A percentile compares a stretch with the other conserved stretches of the same genome.
Evolutionary conservation across 2,329 filamentous ascomycete species (phyloP).

Genomic region (Curvularia lunata): DNA sequence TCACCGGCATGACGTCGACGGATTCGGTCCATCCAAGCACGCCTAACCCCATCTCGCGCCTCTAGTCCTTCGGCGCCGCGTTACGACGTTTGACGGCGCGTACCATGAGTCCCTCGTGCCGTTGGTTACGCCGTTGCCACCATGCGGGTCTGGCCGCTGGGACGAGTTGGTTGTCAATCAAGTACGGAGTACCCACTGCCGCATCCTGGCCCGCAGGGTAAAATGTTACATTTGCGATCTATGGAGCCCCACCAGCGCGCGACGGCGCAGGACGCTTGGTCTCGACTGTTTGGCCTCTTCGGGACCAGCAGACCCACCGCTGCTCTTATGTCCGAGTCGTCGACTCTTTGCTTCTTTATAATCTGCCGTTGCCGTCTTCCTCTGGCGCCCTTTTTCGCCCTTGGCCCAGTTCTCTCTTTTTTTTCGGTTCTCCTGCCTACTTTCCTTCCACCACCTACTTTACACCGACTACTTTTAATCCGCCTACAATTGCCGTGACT

Average conservation of each 20-base stretch:
- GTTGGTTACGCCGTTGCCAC: constrained; percentile 8
- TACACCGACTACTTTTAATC: too few relatives aligned
- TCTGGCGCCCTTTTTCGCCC: background rate
- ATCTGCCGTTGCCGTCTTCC: constrained; percentile 1
- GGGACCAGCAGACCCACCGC: background rate
- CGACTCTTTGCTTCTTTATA: constrained; percentile 18
- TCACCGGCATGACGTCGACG: background rate
- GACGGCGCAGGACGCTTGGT: constrained; percentile 6
- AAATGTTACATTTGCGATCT: constrained; percentile 7
- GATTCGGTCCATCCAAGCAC: background rate
- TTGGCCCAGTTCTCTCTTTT: constrained; percentile 12
- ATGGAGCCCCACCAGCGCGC: constrained; percentile 14
- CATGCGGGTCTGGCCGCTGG: constrained; percentile 25
- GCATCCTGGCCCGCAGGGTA: background rate
- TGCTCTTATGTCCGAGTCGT: constrained; percentile 22
- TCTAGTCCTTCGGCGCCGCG: background rate
- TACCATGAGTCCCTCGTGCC: constrained; percentile 12
- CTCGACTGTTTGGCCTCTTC: constrained; percentile 15
- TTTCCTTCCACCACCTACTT: background rate
- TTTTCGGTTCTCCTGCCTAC: constrained; percentile 11
- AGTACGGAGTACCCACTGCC: background rate
- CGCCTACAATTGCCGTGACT: constrained; percentile 15
- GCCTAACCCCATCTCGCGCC: background rate
- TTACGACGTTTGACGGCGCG: background rate
- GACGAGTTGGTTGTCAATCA: background rate